A percentile compares a stretch with the other conserved stretches of the same genome.
Evolutionary conservation across 805 yeast genomes (phyloP).

Genomic region (Teunomyces stri): DNA sequence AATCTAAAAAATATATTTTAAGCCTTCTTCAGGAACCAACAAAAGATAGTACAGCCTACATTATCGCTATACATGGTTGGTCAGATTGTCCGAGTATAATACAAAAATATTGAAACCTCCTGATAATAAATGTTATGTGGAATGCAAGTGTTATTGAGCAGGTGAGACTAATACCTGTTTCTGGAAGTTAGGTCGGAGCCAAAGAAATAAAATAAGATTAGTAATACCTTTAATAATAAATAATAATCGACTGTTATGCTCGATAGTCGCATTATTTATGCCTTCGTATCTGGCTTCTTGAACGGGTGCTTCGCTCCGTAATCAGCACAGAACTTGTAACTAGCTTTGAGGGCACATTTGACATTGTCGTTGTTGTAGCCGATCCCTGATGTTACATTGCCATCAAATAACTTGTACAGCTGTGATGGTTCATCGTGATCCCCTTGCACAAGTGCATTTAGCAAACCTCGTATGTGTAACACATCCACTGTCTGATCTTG

Average conservation of each 20-base stretch:
- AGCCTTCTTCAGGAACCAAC: too few species aligned
- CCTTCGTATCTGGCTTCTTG: not conserved
- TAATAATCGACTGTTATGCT: not conserved
- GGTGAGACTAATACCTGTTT: too few species aligned
- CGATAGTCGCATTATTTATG: not conserved
- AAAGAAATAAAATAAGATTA: too few species aligned
- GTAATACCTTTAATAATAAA: not conserved
- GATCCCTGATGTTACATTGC: not conserved
- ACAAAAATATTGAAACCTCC: too few species aligned
- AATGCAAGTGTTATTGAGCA: too few species aligned
- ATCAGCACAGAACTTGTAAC: constrained; percentile 23
- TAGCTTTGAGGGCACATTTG: constrained; percentile 27
- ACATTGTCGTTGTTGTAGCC: constrained; percentile 14
- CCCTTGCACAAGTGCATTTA: constrained; percentile 17
- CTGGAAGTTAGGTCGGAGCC: too few species aligned
- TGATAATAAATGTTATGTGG: too few species aligned
- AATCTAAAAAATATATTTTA: too few species aligned
- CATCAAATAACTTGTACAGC: constrained; percentile 2
- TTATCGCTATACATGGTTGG: too few species aligned
- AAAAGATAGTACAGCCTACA: too few species aligned
- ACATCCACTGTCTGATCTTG: constrained; percentile 36
- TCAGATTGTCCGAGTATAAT: too few species aligned
- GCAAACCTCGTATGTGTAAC: constrained; percentile 32
- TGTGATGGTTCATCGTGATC: constrained; percentile 7
- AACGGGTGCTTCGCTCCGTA: constrained; percentile 19